Conservation (phyloP, 257 asterid species). For the Scutellaria baicalensis region DNA sequence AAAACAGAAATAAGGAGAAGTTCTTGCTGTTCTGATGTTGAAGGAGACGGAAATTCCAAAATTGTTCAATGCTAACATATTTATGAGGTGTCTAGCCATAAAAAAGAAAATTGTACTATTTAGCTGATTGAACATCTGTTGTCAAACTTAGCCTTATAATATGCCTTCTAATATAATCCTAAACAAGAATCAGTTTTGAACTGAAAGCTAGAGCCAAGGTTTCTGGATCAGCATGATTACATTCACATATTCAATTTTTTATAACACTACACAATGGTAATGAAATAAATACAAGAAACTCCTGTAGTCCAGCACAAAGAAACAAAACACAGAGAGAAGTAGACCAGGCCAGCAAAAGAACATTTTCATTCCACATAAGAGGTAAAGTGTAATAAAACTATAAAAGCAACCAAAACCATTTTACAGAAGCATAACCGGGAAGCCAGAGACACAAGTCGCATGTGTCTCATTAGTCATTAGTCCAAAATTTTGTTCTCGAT, state of each 20-base stretch:
- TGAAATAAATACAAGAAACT: no score
- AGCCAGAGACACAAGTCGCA: no score
- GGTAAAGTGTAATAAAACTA: no score
- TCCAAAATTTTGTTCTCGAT: not conserved
- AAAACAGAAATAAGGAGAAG: not conserved
- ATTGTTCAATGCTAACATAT: not conserved
- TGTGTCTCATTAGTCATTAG: not conserved
- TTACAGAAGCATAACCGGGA: no score
- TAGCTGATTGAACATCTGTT: not conserved
- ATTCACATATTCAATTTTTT: not conserved
- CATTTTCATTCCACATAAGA: no score
- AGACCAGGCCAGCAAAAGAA: no score
- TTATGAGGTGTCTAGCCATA: no score
- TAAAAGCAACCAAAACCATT: no score
- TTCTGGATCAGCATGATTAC: not conserved
- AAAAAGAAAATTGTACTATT: not conserved
- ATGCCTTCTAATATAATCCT: not conserved
- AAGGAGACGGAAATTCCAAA: not conserved
- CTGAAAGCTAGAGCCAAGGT: not conserved
- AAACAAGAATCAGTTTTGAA: not conserved
- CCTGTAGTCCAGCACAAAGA: no score
- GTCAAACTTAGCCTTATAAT: not conserved
- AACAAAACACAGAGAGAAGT: no score
- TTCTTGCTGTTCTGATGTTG: not conserved
- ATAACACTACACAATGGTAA: no score